These are phyloP conservation scores for Amanita jacksonii DNA, from an alignment of 768 basidiomycete genomes.

Conservation along the genomic window DNA sequence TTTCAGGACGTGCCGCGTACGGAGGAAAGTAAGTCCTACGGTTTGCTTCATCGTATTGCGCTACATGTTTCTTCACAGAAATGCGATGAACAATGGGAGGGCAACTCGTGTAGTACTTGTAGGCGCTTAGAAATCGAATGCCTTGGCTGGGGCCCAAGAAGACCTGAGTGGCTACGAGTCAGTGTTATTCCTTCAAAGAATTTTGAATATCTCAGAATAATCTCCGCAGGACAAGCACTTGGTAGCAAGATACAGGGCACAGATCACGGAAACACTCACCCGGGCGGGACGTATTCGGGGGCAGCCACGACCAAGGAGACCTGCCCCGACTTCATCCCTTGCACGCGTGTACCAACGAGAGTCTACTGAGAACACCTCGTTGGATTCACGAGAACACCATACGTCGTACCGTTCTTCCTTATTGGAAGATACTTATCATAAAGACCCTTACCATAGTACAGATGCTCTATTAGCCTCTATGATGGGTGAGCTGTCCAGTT, in stretches of 20 bases:
- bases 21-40: slow-evolving; percentile 55
- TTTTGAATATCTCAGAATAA: slow-evolving; percentile 2
- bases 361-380: slow-evolving; percentile 20
- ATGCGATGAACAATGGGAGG: slow-evolving; percentile 81
- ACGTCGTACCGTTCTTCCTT: slow-evolving; percentile 12
- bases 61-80: slow-evolving; percentile 38
- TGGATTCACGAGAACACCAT: slow-evolving; percentile 11
- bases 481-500: slow-evolving; percentile 26
- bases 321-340: slow-evolving; percentile 1
- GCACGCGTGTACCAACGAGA: slow-evolving; percentile 14
- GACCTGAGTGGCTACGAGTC: slow-evolving; percentile 89
- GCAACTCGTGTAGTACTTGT: slow-evolving; percentile 75
- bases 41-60: background rate
- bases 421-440: slow-evolving; percentile 4
- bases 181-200: slow-evolving; percentile 11
- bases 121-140: slow-evolving; percentile 73
- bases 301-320: slow-evolving; percentile 48
- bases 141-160: slow-evolving; percentile 75
- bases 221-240: slow-evolving; percentile 65
- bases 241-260: slow-evolving; percentile 75
- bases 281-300: slow-evolving; percentile 74
- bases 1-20: slow-evolving; percentile 70
- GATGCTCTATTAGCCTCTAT: slow-evolving; percentile 29
- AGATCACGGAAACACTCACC: slow-evolving; percentile 74
- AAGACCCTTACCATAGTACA: slow-evolving; percentile 4